Conservation (phyloP, 768 basidiomycete species). For the Cystobasidium onofrii region DNA sequence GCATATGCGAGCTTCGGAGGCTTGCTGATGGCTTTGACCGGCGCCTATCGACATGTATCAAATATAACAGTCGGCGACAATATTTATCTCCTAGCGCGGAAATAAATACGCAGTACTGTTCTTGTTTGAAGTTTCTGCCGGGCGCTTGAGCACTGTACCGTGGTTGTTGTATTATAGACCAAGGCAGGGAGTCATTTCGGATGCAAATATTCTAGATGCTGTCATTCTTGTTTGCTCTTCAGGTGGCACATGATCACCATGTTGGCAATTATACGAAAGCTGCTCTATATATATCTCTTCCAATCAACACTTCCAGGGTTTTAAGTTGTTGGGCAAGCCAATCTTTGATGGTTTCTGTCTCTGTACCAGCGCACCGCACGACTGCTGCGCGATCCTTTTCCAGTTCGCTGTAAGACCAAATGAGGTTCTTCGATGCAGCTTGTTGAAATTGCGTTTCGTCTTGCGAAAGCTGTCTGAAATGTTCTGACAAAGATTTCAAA, state of each 20-base stretch:
- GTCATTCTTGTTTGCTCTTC: too few species aligned
- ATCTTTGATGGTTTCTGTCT: conserved; percentile 39
- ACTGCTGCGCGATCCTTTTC: conserved; percentile 32
- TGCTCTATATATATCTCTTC: conserved; percentile 36
- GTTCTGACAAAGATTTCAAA: conserved; percentile 50
- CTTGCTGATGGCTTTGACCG: conserved; percentile 83
- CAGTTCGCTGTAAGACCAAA: conserved; percentile 74
- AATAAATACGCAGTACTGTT: neutral
- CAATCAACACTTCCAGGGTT: conserved; percentile 33
- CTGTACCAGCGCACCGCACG: conserved; percentile 37
- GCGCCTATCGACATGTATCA: conserved; percentile 83
- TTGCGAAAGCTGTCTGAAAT: conserved; percentile 53
- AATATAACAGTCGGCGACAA: conserved; percentile 87
- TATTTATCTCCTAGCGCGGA: conserved; percentile 74
- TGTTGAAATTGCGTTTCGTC: conserved; percentile 56
- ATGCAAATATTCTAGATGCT: too few species aligned
- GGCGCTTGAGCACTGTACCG: neutral
- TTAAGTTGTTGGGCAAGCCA: conserved; percentile 39
- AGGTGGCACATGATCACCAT: too few species aligned
- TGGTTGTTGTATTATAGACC: neutral
- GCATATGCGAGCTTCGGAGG: conserved; percentile 96
- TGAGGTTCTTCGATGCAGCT: conserved; percentile 53
- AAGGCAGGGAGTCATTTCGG: too few species aligned
- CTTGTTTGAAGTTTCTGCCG: neutral
- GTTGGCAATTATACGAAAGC: conserved; percentile 47